phyloP scores from a whole-genome alignment of 176 grass and related monocot genomes.

The Phyllostachys edulis region DNA sequence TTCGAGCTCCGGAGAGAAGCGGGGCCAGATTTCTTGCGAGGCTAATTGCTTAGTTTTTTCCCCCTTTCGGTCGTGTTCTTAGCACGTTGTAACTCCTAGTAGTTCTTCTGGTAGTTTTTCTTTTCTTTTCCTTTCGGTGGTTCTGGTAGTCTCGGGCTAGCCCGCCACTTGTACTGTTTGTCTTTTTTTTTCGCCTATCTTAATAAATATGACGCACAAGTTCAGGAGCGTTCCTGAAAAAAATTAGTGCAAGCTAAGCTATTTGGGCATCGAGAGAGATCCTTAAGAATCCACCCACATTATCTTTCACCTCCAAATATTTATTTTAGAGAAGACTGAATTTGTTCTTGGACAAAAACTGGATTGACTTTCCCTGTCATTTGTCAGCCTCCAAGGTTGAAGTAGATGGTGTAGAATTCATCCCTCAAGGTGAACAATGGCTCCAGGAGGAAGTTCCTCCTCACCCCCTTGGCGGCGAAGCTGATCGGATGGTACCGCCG shows the following conservation, averaged over 20 bases:
- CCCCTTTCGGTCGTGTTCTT: too few relatives aligned
- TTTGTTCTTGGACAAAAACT: background rate
- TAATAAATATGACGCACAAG: too few relatives aligned
- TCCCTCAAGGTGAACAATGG: slow-evolving; percentile 80
- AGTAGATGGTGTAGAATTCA: slow-evolving; percentile 85
- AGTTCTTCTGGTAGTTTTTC: too few relatives aligned
- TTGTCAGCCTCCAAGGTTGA: slow-evolving; percentile 65
- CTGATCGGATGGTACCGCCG: slow-evolving; percentile 72
- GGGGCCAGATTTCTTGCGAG: too few relatives aligned
- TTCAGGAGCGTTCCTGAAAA: too few relatives aligned
- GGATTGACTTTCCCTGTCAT: background rate
- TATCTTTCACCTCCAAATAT: slow-evolving; percentile 12
- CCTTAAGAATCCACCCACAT: background rate
- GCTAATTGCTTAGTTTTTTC: too few relatives aligned
- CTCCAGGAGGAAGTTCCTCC: slow-evolving; percentile 74
- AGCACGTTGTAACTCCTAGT: too few relatives aligned
- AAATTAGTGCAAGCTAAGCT: background rate
- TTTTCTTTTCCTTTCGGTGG: too few relatives aligned
- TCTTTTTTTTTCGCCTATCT: too few relatives aligned
- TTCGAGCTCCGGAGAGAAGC: too few relatives aligned
- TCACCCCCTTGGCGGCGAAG: slow-evolving; percentile 59
- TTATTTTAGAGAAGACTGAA: background rate
- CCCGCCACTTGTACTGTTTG: too few relatives aligned
- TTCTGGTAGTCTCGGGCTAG: too few relatives aligned
- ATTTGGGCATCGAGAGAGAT: background rate